Evolutionary conservation across 768 basidiomycete genomes (phyloP).

Genomic region (Gymnopilus junonius): DNA sequence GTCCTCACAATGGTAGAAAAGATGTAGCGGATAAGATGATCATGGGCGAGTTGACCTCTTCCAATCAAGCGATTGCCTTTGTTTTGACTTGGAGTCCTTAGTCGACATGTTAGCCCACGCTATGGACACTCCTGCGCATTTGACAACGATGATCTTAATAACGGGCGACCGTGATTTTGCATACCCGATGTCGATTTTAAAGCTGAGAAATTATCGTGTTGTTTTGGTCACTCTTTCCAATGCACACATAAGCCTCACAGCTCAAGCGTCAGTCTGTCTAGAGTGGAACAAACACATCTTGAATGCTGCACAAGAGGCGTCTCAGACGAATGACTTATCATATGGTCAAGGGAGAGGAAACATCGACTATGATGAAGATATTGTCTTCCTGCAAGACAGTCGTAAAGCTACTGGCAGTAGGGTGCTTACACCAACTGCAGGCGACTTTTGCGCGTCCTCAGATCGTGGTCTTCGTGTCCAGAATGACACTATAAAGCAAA

Average conservation of each 20-base stretch:
- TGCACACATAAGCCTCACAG: conserved; percentile 40
- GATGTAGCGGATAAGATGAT: conserved; percentile 57
- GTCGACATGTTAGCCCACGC: conserved; percentile 33
- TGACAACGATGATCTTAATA: conserved; percentile 48
- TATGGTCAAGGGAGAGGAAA: background rate
- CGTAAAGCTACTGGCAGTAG: background rate
- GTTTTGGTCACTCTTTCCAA: conserved; percentile 44
- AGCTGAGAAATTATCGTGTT: conserved; percentile 40
- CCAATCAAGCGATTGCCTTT: background rate
- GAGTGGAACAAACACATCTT: conserved; percentile 51
- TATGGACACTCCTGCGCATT: conserved; percentile 47
- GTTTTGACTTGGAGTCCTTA: background rate
- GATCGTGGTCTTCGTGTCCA: background rate
- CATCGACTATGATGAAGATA: background rate
- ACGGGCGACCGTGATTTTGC: conserved; percentile 49
- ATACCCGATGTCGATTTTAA: conserved; percentile 46
- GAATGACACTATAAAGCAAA: background rate
- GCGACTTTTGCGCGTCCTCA: background rate
- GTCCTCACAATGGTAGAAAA: conserved; percentile 39
- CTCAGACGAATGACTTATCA: background rate
- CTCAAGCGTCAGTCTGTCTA: conserved; percentile 50
- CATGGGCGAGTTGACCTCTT: conserved; percentile 37
- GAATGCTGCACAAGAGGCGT: background rate
- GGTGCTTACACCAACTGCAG: background rate
- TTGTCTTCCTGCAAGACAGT: background rate